A percentile compares a stretch with the other conserved stretches of the same genome.
These are phyloP conservation scores for Prunus dulcis DNA, from an alignment of 306 rosid genomes.

Conservation along the genomic window DNA sequence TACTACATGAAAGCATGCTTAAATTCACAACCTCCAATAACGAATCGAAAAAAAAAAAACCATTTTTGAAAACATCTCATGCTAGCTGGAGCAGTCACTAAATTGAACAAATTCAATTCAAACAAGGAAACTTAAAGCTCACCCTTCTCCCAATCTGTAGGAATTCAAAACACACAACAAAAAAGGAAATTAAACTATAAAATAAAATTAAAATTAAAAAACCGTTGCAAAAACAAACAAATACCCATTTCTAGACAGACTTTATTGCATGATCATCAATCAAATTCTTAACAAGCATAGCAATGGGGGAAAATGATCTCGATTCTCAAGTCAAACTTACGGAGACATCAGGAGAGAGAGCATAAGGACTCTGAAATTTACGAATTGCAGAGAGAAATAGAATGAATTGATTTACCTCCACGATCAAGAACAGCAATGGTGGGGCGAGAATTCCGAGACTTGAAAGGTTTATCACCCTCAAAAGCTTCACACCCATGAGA, in stretches of 20 bases:
- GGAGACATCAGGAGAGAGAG: neutral
- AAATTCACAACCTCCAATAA: neutral
- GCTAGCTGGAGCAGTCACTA: neutral
- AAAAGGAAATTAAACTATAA: neutral
- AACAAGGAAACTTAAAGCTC: neutral
- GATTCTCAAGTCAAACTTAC: neutral
- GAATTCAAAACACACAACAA: neutral
- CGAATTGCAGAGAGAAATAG: neutral
- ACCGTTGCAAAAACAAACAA: neutral
- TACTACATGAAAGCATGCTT: neutral
- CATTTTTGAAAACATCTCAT: neutral
- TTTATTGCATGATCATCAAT: neutral
- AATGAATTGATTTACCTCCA: conserved; percentile 58
- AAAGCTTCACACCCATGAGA: conserved; percentile 57
- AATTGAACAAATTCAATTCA: neutral
- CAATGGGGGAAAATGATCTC: neutral
- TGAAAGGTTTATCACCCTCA: conserved; percentile 72
- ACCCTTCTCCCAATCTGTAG: neutral
- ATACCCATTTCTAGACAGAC: neutral
- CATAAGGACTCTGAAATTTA: neutral
- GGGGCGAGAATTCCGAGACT: conserved; percentile 38
- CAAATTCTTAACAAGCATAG: neutral
- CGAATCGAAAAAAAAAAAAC: neutral
- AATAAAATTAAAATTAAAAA: too few relatives aligned
- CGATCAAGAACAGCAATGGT: conserved; percentile 74